Percentiles rank a stretch among this genome's conserved stretches.
phyloP scores from a whole-genome alignment of 108 stramenopile genomes.

The Fragilariopsis cylindrus region DNA sequence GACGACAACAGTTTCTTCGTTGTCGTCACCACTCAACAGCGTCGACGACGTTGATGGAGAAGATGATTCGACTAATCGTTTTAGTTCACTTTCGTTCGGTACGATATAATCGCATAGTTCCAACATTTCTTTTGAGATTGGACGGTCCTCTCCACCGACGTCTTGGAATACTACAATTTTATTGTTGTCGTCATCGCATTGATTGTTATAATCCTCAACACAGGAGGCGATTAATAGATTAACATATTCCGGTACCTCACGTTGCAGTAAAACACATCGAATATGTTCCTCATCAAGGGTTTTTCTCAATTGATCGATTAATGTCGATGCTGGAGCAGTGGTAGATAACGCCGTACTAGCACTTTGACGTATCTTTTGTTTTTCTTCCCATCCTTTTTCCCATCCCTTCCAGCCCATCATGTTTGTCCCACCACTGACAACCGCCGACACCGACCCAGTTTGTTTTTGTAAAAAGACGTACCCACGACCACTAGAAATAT shows the following conservation, averaged over 20 bases:
- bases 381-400: constrained; percentile 36
- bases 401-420: constrained; percentile 58
- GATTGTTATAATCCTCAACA: constrained; percentile 25
- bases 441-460: constrained; percentile 72
- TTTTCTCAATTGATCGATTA: constrained; percentile 37
- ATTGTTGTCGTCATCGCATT: background rate
- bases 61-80: constrained; percentile 51
- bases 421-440: constrained; percentile 80
- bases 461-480: constrained; percentile 65
- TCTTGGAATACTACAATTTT: constrained; percentile 67
- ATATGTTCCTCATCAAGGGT: constrained; percentile 26
- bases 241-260: constrained; percentile 76
- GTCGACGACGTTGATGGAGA: background rate
- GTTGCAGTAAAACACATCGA: constrained; percentile 60
- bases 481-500: constrained; percentile 67
- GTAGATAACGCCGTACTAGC: background rate
- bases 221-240: constrained; percentile 58
- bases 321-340: background rate
- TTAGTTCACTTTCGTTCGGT: constrained; percentile 78
- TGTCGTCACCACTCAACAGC: background rate
- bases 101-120: constrained; percentile 63
- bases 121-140: constrained; percentile 53
- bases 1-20: constrained; percentile 22
- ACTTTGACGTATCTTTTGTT: background rate
- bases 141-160: constrained; percentile 77